Evolutionary conservation across 2,329 filamentous ascomycete genomes (phyloP), one percentile per base, ranked within the genome.

Genomic region (Penicillium sumatraense): DNA sequence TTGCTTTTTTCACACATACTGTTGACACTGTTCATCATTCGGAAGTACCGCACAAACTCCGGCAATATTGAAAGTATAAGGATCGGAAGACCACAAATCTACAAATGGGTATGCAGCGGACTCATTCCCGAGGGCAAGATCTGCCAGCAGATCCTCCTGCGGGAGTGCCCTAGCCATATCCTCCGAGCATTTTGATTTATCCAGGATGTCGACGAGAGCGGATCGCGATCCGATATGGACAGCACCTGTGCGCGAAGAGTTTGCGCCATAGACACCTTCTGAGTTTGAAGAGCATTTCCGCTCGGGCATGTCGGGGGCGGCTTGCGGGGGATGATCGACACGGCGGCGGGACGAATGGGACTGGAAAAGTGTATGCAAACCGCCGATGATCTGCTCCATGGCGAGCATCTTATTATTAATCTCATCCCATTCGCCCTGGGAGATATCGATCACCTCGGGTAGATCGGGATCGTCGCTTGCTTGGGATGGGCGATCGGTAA

Each of bases 1-100:
- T n/a, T n/a, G n/a, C n/a, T n/a, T n/a, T n/a, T 20, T 6, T 11
- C 18, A 21, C 21, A 44, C 68, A 62, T 50, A 72, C 67, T 60
- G 64, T 38, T 60, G 51, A 55, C 83, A 83, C 64, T 85, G 78
- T 10, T 73, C 73, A 61, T 86, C 83, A 54, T 77, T 80, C 0
- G 83, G 83, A 23, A 86, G 68, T 6, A 83, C 81, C 58, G 79
- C 81, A 36, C 81, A 81, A 5, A 86, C 75, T 51, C 84, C 82
- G 31, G 76, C 78, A 8, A 83, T 81, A 62, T 83, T 80, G 50
- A 80, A 76, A 21, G 82, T 76, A 4, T 78, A 83, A 3, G 80
- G 82, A 59, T 85, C 82, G 2, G 82, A 83, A n/a, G 83, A 83
- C 83, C 83, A 86, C 9, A 86, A 73, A 63, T 85, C 83, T 18